Conservation (phyloP, 83 land plant species). For the Isoetes engelmannii region DNA sequence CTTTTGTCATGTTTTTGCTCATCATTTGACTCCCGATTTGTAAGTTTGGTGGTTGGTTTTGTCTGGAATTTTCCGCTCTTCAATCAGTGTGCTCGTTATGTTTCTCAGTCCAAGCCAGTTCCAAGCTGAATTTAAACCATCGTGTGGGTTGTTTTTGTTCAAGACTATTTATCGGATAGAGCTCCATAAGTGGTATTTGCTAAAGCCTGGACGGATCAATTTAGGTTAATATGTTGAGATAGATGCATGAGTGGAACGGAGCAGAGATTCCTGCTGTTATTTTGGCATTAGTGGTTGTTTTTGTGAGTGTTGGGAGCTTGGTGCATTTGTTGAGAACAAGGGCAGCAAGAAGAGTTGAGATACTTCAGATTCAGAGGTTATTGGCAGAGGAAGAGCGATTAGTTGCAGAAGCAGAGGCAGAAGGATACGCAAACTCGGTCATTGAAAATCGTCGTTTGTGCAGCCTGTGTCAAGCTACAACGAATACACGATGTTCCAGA, state of each 20-base stretch:
- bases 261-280: constrained; percentile 19
- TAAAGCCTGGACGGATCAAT: too few relatives aligned
- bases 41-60: too few relatives aligned
- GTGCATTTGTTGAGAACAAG: neutral
- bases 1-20: too few relatives aligned
- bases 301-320: constrained; percentile 9
- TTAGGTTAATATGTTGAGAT: neutral
- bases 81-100: too few relatives aligned
- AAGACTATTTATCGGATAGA: too few relatives aligned
- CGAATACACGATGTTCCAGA: constrained; percentile 63
- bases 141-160: too few relatives aligned
- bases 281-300: constrained; percentile 16
- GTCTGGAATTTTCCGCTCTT: too few relatives aligned
- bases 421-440: constrained; percentile 10
- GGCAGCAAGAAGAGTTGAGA: constrained; percentile 43
- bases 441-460: constrained; percentile 27
- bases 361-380: constrained; percentile 38
- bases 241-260: constrained; percentile 27
- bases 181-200: too few relatives aligned
- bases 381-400: constrained; percentile 48
- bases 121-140: too few relatives aligned
- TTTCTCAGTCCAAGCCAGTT: too few relatives aligned
- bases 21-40: too few relatives aligned
- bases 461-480: constrained; percentile 50
- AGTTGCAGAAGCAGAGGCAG: constrained; percentile 46